A percentile compares a stretch with the other conserved stretches of the same genome.
Conservation (phyloP, 1,284 basidiomycete genomes). For the Sparassis latifolia region DNA sequence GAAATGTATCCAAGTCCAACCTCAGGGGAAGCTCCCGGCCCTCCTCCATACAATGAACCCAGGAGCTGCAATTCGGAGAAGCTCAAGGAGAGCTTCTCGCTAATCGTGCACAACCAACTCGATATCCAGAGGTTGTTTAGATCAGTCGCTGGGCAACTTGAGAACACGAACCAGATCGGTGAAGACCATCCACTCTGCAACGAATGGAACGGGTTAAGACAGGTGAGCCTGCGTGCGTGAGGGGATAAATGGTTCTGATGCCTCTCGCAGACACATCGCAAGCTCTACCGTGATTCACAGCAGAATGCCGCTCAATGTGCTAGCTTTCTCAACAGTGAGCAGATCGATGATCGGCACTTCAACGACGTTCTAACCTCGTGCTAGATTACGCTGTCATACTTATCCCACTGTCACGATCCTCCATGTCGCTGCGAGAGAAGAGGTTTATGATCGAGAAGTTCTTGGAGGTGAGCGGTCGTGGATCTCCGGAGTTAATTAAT, state of each 20-base stretch:
- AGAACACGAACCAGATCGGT: slow-evolving; percentile 18
- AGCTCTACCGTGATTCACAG: slow-evolving; percentile 19
- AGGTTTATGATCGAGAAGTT: slow-evolving; percentile 27
- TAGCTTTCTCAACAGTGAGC: slow-evolving; percentile 18
- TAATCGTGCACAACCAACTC: slow-evolving; percentile 15
- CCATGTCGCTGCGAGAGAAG: slow-evolving; percentile 21
- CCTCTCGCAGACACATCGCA: slow-evolving; percentile 13
- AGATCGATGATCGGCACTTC: too few species aligned
- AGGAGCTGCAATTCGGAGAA: not conserved
- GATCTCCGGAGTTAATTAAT: not conserved
- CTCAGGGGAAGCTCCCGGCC: too few species aligned
- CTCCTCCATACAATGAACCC: slow-evolving; percentile 1
- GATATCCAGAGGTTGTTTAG: slow-evolving; percentile 22
- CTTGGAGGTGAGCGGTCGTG: slow-evolving; percentile 16
- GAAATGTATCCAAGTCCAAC: too few species aligned
- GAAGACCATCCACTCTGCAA: slow-evolving; percentile 15
- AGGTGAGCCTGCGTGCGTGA: slow-evolving; percentile 10
- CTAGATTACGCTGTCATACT: slow-evolving; percentile 24
- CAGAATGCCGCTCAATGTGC: slow-evolving; percentile 20
- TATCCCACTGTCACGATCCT: slow-evolving; percentile 21
- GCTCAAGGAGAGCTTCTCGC: slow-evolving; percentile 16
- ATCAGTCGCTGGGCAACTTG: slow-evolving; percentile 16
- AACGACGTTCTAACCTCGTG: too few species aligned
- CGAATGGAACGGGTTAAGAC: slow-evolving; percentile 17
- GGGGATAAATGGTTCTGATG: not conserved